phyloP scores from a whole-genome alignment of 2,329 filamentous ascomycete species.

The Apiospora rasikravindrae region DNA sequence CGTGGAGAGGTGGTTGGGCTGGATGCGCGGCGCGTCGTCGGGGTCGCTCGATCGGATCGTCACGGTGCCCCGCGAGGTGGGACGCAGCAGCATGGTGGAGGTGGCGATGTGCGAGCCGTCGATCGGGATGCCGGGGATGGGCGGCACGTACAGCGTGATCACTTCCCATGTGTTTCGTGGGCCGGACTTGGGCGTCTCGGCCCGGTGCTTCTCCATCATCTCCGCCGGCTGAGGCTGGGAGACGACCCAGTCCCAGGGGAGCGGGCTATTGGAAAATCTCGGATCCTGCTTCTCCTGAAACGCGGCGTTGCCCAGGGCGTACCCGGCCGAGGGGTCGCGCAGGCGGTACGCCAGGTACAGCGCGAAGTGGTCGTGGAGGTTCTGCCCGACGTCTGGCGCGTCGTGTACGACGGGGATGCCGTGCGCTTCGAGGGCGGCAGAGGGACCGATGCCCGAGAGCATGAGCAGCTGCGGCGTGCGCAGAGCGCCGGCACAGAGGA shows the following conservation, averaged over 20 bases:
- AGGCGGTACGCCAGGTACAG: constrained; percentile 29
- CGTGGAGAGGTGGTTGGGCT: constrained; percentile 39
- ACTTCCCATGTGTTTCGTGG: constrained; percentile 29
- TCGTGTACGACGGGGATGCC: constrained; percentile 38
- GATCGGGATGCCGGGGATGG: constrained; percentile 13
- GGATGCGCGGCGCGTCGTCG: constrained; percentile 28
- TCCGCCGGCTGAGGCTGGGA: constrained; percentile 27
- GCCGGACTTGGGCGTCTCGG: not conserved
- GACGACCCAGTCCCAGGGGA: constrained; percentile 34
- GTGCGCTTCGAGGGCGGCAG: constrained; percentile 34
- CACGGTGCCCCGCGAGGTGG: constrained; percentile 36
- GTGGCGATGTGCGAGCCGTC: constrained; percentile 25
- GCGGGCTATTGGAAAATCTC: constrained; percentile 28
- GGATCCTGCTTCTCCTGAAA: constrained; percentile 26
- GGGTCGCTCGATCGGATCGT: constrained; percentile 26
- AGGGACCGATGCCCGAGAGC: constrained; percentile 42
- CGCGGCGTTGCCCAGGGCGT: constrained; percentile 30
- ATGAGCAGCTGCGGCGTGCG: constrained; percentile 41
- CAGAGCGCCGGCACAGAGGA: constrained; percentile 39
- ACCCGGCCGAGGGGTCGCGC: constrained; percentile 33
- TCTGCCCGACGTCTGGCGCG: constrained; percentile 32
- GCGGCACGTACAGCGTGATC: constrained; percentile 29
- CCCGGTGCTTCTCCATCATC: constrained; percentile 26
- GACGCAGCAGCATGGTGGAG: constrained; percentile 31
- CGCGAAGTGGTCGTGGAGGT: constrained; percentile 31